Conservation (phyloP, 2,329 filamentous ascomycete species). For the Chrysoporthe cubensis region DNA sequence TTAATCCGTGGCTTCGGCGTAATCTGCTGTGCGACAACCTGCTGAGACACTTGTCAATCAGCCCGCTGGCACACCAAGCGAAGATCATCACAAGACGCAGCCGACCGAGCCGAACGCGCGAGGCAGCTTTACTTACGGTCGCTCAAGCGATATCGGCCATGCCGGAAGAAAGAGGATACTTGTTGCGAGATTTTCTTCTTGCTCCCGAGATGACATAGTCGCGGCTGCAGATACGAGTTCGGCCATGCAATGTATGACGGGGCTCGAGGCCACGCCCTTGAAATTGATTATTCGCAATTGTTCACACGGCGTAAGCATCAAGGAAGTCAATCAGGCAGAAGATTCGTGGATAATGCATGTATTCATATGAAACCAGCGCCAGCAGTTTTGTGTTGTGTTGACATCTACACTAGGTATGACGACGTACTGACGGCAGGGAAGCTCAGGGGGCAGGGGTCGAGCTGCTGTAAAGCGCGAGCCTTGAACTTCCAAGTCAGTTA, state of each 20-base stretch:
- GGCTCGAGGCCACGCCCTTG: background rate
- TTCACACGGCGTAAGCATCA: background rate
- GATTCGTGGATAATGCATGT: background rate
- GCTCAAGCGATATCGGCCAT: conserved; percentile 4
- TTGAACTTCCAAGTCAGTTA: conserved; percentile 3
- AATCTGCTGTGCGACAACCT: background rate
- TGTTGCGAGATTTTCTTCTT: conserved; percentile 10
- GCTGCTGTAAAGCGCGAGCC: background rate
- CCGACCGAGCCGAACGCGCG: conserved; percentile 13
- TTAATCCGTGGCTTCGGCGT: background rate
- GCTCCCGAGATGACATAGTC: background rate
- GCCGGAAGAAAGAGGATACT: conserved; percentile 3
- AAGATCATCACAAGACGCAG: background rate
- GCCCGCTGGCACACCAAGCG: background rate
- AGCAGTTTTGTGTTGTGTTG: background rate
- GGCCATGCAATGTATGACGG: background rate
- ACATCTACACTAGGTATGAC: background rate
- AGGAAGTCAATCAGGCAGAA: background rate
- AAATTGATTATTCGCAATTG: background rate
- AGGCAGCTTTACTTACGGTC: background rate
- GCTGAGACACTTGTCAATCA: background rate
- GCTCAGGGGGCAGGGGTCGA: background rate
- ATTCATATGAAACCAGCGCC: background rate
- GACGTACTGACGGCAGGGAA: conserved; percentile 15
- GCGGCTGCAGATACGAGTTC: background rate